Percentiles rank a stretch among this genome's conserved stretches.
Evolutionary conservation across 495 filamentous ascomycete species (phyloP).

Genomic region (Annulohypoxylon maeteangense): DNA sequence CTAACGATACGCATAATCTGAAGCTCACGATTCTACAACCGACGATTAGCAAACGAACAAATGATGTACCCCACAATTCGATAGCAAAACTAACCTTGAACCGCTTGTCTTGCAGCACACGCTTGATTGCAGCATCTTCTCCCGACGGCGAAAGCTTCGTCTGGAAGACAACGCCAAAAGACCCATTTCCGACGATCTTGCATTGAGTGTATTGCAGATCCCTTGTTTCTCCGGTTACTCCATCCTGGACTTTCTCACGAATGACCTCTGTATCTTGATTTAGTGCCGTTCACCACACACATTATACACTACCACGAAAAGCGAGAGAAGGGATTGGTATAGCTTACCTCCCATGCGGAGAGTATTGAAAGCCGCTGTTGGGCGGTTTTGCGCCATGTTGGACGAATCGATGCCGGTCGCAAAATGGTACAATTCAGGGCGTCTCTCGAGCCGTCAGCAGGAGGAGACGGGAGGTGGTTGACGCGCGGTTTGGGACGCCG

Average conservation of each 20-base stretch:
- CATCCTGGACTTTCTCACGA: constrained; percentile 98
- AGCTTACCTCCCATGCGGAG: constrained; percentile 66
- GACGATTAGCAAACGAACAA: constrained; percentile 49
- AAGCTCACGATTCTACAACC: constrained; percentile 88
- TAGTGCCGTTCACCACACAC: constrained; percentile 21
- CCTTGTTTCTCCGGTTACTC: constrained; percentile 91
- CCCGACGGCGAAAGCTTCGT: constrained; percentile 97
- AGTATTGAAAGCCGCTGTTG: constrained; percentile 62
- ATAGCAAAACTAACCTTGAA: constrained; percentile 79
- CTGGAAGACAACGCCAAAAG: constrained; percentile 98
- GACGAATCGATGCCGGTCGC: constrained; percentile 40
- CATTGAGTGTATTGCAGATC: constrained; percentile 99
- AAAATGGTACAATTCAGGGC: constrained; percentile 44
- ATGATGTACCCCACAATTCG: background rate
- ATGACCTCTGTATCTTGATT: constrained; percentile 79
- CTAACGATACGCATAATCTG: constrained; percentile 99
- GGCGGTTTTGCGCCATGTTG: constrained; percentile 62
- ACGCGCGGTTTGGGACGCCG: constrained; percentile 52
- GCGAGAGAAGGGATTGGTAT: constrained; percentile 17
- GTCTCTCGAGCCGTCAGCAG: constrained; percentile 51
- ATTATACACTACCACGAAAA: background rate
- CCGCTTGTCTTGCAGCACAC: constrained; percentile 97
- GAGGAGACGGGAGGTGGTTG: constrained; percentile 43
- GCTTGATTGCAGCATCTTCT: constrained; percentile 98
- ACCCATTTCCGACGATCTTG: constrained; percentile 99